Evolutionary conservation across 2,329 filamentous ascomycete species (phyloP).

Genomic region (Xylaria sp.): DNA sequence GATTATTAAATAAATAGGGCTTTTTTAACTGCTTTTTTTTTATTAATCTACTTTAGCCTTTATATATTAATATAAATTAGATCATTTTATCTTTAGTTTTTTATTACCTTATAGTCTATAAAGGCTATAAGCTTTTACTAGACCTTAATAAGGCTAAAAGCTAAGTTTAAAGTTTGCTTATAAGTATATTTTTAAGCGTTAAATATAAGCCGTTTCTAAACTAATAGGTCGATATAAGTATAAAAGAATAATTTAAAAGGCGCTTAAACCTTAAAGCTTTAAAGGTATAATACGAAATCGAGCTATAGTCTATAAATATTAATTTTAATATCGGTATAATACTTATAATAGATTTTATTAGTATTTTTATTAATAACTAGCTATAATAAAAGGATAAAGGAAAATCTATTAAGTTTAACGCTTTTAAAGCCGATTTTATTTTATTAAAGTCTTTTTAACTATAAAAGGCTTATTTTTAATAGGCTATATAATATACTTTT

Average conservation of each 20-base stretch:
- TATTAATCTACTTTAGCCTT: slow-evolving; percentile 2
- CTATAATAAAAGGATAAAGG: neutral
- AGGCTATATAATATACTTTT: neutral
- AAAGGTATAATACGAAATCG: neutral
- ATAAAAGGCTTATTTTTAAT: slow-evolving; percentile 1
- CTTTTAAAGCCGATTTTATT: neutral
- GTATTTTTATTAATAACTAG: neutral
- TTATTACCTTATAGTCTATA: neutral
- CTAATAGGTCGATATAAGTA: neutral
- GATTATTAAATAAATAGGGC: slow-evolving; percentile 1
- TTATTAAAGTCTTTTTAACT: no score
- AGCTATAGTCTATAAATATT: neutral
- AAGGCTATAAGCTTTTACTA: neutral
- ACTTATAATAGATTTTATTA: neutral
- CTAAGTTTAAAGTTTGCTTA: neutral
- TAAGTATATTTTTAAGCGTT: neutral
- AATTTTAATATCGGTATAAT: neutral
- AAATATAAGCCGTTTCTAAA: slow-evolving; percentile 4
- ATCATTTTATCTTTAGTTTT: neutral
- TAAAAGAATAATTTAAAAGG: no score
- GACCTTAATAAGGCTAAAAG: neutral
- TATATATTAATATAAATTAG: neutral
- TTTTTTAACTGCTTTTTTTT: neutral
- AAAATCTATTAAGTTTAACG: neutral
- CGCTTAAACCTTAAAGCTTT: neutral